Evolutionary conservation across 1,284 basidiomycete genomes (phyloP), one percentile per base, ranked within the genome.

Genomic region (Leccinum holopus): DNA sequence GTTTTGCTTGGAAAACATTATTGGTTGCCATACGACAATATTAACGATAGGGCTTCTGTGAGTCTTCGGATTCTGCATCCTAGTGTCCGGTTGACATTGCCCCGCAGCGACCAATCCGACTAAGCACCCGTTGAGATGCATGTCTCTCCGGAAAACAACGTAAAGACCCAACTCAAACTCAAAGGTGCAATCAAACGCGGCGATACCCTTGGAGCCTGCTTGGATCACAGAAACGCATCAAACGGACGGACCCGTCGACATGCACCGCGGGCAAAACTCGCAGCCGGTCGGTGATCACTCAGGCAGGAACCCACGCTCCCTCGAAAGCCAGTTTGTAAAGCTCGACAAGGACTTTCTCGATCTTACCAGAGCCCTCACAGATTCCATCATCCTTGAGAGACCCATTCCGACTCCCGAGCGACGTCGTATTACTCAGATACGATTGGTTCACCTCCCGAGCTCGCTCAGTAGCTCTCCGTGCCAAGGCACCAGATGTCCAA

Each of bases 171-270:
- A 65, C 80, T 87, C 5, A 85, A 89, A 71, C 80, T 86, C 63
- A 91, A 90, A 69, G 87, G 92, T n/a, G 92, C 92, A 1, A 77
- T 88, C 37, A 95, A 95, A 74, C 86, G 92, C 39, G 92, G 91
- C 18, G 90, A 93, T 67, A 72, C 82, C 57, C 75, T 81, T 78
- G 80, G 49, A 75, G 82, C 21, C 63, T 37, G 2, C 33, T 73
- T 58, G 76, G 76, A 66, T 53, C 58, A 14, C 52, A 66, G 3
- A 74, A 63, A 60, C 70, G 57, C 51, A 70, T 62, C 32, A 66
- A 61, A n/a, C 63, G 54, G 37, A 37, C 14, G 37, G n/a, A 2
- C 51, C 11, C 49, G 35, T 59, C 54, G n/a, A 61, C 47, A 37
- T 33, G 61, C 61, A 14, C 61, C 64, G 14, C 58, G 61, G 1